phyloP scores from a whole-genome alignment of 306 rosid species.

The Citrullus mucosospermus region DNA sequence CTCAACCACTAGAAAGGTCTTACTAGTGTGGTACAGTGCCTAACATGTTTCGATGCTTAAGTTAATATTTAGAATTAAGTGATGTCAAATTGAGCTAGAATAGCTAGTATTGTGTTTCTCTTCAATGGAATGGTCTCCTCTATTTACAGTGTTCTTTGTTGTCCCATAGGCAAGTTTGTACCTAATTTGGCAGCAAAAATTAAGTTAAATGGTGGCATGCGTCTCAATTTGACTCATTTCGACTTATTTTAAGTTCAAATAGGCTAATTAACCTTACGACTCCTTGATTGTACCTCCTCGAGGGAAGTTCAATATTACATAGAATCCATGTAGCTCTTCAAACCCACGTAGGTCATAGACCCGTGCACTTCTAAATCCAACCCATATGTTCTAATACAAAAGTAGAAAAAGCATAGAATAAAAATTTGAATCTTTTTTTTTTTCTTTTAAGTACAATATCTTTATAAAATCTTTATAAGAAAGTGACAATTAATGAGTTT shows the following conservation, averaged over 20 bases:
- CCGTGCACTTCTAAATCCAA: no score
- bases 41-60: not conserved
- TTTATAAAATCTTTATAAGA: not conserved
- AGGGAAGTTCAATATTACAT: no score
- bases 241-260: not conserved
- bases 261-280: no score
- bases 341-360: no score
- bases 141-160: not conserved
- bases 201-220: no score
- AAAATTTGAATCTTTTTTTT: not conserved
- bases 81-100: no score
- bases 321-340: no score
- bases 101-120: not conserved
- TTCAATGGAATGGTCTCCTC: not conserved
- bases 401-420: not conserved
- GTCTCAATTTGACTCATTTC: not conserved
- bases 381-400: not conserved
- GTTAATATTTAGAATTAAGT: no score
- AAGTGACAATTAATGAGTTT: not conserved
- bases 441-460: not conserved
- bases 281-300: no score
- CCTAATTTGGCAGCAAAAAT: not conserved
- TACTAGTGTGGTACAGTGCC: not conserved
- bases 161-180: not conserved
- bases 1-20: not conserved